These are phyloP conservation scores for Fusarium penzigii DNA, from an alignment of 2,329 filamentous ascomycete genomes.

Conservation along the genomic window DNA sequence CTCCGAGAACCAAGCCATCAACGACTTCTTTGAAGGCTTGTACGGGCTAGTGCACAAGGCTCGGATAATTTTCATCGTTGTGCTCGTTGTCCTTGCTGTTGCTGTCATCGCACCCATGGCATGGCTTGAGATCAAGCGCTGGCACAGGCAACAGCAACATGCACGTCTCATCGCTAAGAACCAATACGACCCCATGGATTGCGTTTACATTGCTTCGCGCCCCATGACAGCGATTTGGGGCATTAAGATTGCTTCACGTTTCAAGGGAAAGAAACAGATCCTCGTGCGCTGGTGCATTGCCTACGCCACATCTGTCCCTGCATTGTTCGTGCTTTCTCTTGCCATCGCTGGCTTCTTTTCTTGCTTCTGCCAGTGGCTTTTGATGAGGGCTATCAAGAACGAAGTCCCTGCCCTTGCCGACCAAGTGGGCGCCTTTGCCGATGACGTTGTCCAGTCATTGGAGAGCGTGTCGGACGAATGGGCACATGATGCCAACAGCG, in stretches of 20 bases:
- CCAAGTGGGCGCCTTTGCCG: conserved; percentile 78
- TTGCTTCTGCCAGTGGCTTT: conserved; percentile 77
- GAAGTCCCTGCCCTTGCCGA: conserved; percentile 73
- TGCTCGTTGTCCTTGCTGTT: conserved; percentile 71
- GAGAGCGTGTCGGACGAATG: conserved; percentile 74
- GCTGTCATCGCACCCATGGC: conserved; percentile 77
- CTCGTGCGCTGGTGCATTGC: conserved; percentile 81
- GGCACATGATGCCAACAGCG: conserved; percentile 74
- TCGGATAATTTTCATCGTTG: conserved; percentile 73
- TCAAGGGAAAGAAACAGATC: conserved; percentile 67
- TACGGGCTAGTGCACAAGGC: conserved; percentile 66
- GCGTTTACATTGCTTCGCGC: conserved; percentile 83
- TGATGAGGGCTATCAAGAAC: conserved; percentile 73
- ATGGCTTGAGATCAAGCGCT: conserved; percentile 77
- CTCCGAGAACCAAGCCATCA: conserved; percentile 78
- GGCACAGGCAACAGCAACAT: conserved; percentile 70
- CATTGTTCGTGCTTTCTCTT: conserved; percentile 83
- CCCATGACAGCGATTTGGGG: conserved; percentile 74
- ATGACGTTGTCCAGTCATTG: conserved; percentile 72
- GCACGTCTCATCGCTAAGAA: conserved; percentile 65
- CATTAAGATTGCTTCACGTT: conserved; percentile 66
- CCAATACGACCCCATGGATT: conserved; percentile 79
- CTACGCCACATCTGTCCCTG: conserved; percentile 82
- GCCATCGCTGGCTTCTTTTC: conserved; percentile 80
- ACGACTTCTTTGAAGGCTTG: conserved; percentile 78